Base-by-base conservation (phyloP, 176 grass and related monocot species). In the Triticum turgidum region DNA sequence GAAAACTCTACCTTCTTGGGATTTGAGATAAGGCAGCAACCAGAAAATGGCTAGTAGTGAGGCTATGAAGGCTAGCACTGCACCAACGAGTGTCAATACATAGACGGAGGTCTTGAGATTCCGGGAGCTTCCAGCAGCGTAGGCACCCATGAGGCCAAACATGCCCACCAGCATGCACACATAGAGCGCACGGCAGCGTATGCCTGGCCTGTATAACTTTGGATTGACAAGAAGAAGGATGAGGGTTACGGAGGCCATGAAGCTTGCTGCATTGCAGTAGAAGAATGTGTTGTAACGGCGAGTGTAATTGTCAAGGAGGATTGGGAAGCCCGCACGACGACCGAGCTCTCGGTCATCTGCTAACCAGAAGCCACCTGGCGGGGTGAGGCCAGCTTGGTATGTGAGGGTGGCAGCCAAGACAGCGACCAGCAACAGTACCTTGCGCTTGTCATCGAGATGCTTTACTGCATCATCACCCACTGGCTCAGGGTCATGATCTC, bases 341-440 rank as follows among this genome's bases (percentile, higher is more conserved):
- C 27, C 64, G 2, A 66, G 13, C 29, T 3, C 10, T 47, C 13
- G 44, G 27, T 75, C 7, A 1, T 82, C 58, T 5, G 64, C 3
- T 0, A 17, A 22, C 83, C 59, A 77, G 24, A 86, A 22, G 1
- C 78, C 83, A 1, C 88, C 49, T 0, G 83, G 83, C 0, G 70
- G 83, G 14, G 80, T 90, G 6, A 90, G 35, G 0, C 88, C 88
- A 4, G 78, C 78, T 24, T 90, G 89, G 64, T 87, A 90, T 20
- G 89, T 90, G 63, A 86, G 61, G 30, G 82, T 78, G 0, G 89
- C 89, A 1, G 52, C 80, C 25, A 90, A 13, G 34, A 87, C 79
- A 3, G 73, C 80, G 11, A 90, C 42, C 0, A 90, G 67, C 18
- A 90, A 61, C 17, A 90, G 11, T 8, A 68, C 24, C 35, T 65